phyloP scores from a whole-genome alignment of 176 grass and related monocot species.

The Saccharum spontaneum region DNA sequence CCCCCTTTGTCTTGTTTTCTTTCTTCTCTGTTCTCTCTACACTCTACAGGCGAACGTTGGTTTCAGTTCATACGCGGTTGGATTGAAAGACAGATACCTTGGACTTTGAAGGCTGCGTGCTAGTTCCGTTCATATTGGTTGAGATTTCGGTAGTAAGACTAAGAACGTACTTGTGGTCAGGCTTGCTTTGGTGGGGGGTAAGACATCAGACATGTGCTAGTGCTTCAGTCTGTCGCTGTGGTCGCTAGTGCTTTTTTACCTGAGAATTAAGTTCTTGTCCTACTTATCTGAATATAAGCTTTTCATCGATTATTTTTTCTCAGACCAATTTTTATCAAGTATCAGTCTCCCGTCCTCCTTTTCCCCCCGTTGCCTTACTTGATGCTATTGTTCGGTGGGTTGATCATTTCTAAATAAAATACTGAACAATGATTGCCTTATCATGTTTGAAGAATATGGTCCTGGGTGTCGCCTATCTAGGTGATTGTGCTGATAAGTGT shows the following conservation, averaged over 20 bases:
- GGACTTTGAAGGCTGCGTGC: background rate
- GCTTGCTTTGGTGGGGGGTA: background rate
- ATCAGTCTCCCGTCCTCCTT: background rate
- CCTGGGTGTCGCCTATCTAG: background rate
- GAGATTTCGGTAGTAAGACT: background rate
- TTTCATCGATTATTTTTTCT: background rate
- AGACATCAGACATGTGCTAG: background rate
- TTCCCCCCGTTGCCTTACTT: background rate
- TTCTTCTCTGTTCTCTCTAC: background rate
- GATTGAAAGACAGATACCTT: background rate
- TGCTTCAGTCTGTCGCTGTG: background rate
- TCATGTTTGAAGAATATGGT: background rate
- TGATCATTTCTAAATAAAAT: slow-evolving; percentile 32
- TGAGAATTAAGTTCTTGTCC: background rate
- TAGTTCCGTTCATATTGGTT: background rate
- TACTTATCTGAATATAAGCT: background rate
- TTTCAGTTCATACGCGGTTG: slow-evolving; percentile 1
- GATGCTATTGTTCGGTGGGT: slow-evolving; percentile 17
- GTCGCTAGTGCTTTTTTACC: background rate
- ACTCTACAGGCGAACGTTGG: background rate
- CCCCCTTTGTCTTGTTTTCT: background rate
- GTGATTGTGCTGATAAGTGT: background rate
- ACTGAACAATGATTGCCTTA: slow-evolving; percentile 21
- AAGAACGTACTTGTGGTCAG: background rate
- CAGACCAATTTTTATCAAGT: background rate